Conservation (phyloP, 257 asterid genomes). For the Forsythia suspensa region DNA sequence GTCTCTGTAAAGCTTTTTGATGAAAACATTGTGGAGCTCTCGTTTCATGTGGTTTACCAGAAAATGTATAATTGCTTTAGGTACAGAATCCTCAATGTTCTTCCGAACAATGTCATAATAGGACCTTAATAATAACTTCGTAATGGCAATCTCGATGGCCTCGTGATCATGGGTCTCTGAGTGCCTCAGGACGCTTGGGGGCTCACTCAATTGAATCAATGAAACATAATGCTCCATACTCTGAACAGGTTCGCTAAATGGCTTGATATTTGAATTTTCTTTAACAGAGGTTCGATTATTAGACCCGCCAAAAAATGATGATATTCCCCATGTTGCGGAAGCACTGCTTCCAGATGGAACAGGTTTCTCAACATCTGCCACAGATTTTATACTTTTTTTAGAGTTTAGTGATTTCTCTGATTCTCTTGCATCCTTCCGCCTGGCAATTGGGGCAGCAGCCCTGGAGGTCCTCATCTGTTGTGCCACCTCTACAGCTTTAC, state of each 20-base stretch:
- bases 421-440: slow-evolving; percentile 61
- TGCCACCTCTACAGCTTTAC: slow-evolving; percentile 57
- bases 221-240: slow-evolving; percentile 54
- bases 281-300: slow-evolving; percentile 51
- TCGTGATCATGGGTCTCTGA: slow-evolving; percentile 50
- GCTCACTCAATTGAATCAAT: slow-evolving; percentile 77
- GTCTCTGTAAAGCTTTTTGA: slow-evolving; percentile 81
- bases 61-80: slow-evolving; percentile 81
- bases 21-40: slow-evolving; percentile 83
- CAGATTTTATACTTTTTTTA: slow-evolving; percentile 62
- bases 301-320: slow-evolving; percentile 84
- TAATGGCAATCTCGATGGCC: slow-evolving; percentile 51
- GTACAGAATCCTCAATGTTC: slow-evolving; percentile 64
- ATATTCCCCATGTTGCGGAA: slow-evolving; percentile 59
- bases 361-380: slow-evolving; percentile 64
- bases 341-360: not conserved
- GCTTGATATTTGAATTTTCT: slow-evolving; percentile 58
- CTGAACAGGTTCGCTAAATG: slow-evolving; percentile 54
- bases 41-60: slow-evolving; percentile 89
- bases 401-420: slow-evolving; percentile 58
- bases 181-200: slow-evolving; percentile 54
- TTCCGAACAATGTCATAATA: slow-evolving; percentile 70
- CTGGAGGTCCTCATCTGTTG: slow-evolving; percentile 49
- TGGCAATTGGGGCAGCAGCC: slow-evolving; percentile 29
- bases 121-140: slow-evolving; percentile 55